Percentiles rank a stretch among this genome's conserved stretches.
Conservation (phyloP, 2,329 filamentous ascomycete species). For the Leptodontidium sp. region DNA sequence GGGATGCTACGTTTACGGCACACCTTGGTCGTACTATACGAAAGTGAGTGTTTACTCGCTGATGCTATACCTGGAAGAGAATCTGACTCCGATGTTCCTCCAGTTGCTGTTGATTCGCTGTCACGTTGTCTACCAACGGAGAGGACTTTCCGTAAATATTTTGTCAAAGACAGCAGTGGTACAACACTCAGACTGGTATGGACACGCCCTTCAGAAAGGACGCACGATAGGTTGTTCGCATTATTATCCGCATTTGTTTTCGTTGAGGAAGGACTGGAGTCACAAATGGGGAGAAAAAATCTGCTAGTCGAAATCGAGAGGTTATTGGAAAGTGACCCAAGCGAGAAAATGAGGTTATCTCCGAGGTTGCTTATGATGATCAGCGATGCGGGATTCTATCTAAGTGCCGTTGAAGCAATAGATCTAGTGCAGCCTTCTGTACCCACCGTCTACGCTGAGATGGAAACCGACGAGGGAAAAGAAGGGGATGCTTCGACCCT, state of each 20-base stretch:
- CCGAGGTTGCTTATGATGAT: neutral
- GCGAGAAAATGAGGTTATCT: conserved; percentile 3
- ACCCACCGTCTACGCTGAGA: too few species aligned
- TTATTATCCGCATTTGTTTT: neutral
- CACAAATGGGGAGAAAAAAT: neutral
- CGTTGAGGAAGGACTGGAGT: neutral
- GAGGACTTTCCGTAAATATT: neutral
- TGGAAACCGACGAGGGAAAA: neutral
- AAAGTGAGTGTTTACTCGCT: neutral
- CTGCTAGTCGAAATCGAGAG: conserved; percentile 3
- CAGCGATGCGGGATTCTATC: neutral
- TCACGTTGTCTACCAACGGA: neutral
- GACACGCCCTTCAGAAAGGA: neutral
- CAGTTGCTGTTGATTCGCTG: neutral
- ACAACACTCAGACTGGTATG: neutral
- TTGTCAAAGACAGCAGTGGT: neutral
- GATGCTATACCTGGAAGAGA: neutral
- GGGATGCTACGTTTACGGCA: neutral
- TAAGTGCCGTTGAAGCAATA: neutral
- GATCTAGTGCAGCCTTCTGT: conserved; percentile 2
- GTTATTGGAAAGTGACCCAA: neutral
- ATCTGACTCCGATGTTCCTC: neutral
- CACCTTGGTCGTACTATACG: neutral
- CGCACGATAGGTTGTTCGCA: neutral
- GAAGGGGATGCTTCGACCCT: neutral